Base-by-base conservation (phyloP, 164 flowering plant species). In the Vitis cinerea region DNA sequence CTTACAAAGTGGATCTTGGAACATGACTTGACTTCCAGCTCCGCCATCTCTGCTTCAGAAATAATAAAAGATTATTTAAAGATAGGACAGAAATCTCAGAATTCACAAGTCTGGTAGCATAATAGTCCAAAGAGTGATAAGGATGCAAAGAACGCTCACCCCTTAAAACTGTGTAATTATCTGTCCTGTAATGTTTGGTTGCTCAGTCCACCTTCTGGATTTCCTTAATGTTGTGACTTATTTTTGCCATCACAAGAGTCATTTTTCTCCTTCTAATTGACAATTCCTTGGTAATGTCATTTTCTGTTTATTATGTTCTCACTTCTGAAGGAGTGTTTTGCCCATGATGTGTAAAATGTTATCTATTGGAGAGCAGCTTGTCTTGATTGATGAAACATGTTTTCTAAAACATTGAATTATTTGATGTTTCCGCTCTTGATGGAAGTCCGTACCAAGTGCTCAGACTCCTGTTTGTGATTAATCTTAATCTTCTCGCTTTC, bases 401-500 rank as follows among this genome's bases (percentile, higher is more conserved):
- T 3, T 13, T 55, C 11, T 30, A 66, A 47, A 14, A n/a, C 69
- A 13, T 9, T 50, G 16, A 50, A 19, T 77, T 60, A 75, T 30
- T 61, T 64, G 53, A 63, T 44, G 54, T 37, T 63, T 44, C 72
- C 59, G 57, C 57, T 77, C 70, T 54, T 62, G 17, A 80, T 63
- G 23, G 75, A 59, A 62, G 70, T 61, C 31, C 44, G 70, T 30
- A 72, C n/a, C 48, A 70, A 16, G 17, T 49, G 54, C 47, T 63
- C 69, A 30, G 78, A 66, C 56, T 73, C 75, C 66, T 70, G 71
- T 61, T 56, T 77, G 3, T 75, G 55, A 61, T 71, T 2, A 58
- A 50, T 30, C 71, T 81, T 84, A 71, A 70, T 27, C 68, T 77
- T 85, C 74, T 81, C 83, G 61, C 67, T 82, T 63, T 82, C 89